These are phyloP conservation scores for Hymenoscyphus salicellus DNA, from an alignment of 2,329 filamentous ascomycete genomes.

Conservation along the genomic window DNA sequence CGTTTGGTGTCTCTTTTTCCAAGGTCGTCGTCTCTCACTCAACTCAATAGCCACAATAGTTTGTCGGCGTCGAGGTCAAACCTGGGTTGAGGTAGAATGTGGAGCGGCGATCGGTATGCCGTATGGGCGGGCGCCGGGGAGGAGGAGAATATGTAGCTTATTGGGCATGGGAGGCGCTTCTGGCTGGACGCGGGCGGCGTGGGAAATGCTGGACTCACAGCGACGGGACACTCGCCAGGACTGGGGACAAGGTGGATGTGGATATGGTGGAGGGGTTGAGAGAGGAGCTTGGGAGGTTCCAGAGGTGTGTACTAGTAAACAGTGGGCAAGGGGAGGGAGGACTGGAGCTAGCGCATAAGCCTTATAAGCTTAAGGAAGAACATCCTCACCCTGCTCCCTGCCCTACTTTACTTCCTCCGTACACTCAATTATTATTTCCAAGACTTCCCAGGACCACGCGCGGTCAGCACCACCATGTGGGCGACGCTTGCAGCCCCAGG, in stretches of 20 bases:
- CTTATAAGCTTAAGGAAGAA: constrained; percentile 9
- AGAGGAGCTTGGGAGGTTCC: constrained; percentile 15
- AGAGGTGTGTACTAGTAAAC: constrained; percentile 8
- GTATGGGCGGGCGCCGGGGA: constrained; percentile 39
- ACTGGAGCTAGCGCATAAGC: constrained; percentile 5
- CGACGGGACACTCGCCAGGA: constrained; percentile 11
- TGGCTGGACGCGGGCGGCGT: constrained; percentile 2
- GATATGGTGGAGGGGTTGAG: background rate
- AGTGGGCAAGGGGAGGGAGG: background rate
- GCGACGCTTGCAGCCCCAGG: background rate
- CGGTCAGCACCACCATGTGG: constrained; percentile 3
- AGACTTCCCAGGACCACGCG: background rate
- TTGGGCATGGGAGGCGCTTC: constrained; percentile 25
- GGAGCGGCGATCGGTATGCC: constrained; percentile 38
- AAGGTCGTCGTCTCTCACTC: background rate
- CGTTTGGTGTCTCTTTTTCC: background rate
- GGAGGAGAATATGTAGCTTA: constrained; percentile 37
- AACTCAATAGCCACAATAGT: constrained; percentile 3
- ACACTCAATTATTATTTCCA: background rate
- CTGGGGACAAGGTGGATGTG: constrained; percentile 9
- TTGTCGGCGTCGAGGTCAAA: constrained; percentile 22
- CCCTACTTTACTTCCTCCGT: too few relatives aligned
- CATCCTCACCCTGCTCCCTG: background rate
- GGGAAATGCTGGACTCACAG: constrained; percentile 1
- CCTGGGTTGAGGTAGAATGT: constrained; percentile 32